Evolutionary conservation across 306 rosid genomes (phyloP), one percentile per base, ranked within the genome.

Genomic region (Clitoria ternatea): DNA sequence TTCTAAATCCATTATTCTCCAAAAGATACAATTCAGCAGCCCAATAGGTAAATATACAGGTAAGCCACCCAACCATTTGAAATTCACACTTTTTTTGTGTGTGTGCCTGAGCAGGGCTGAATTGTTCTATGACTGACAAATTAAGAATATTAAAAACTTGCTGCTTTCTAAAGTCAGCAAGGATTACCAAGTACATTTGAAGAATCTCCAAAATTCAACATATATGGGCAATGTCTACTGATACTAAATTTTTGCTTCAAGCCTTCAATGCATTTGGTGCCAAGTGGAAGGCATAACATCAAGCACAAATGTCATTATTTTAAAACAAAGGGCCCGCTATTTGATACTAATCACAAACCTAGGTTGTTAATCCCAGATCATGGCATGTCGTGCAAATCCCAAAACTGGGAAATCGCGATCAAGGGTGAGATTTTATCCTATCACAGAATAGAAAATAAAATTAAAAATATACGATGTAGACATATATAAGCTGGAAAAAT

Each of bases 281-380:
- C 62, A 42, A 2, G 2, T 35, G 39, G 56, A 52, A 61, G 19
- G 12, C 20, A 30, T 24, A 19, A 0, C 39, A 79, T 72, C 26
- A 37, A 55, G 48, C 22, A 22, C 74, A 78, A 72, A 55, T 30
- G 17, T 72, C 7, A 17, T 65, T 12, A 7, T 24, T 71, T 55
- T 20, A 54, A 55, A 55, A 55, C 47, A 42, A 19, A 15, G 5
- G 32, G 2, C n/a, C n/a, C n/a, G n/a, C n/a, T n/a, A n/a, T n/a
- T n/a, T n/a, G n/a, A n/a, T n/a, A n/a, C n/a, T n/a, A n/a, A n/a
- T n/a, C n/a, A n/a, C n/a, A n/a, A n/a, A n/a, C n/a, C n/a, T n/a
- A n/a, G n/a, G n/a, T n/a, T n/a, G n/a, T n/a, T n/a, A n/a, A n/a
- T n/a, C n/a, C n/a, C n/a, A n/a, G n/a, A n/a, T n/a, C n/a, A n/a